These are phyloP conservation scores for Candida pseudoviswanathii DNA, from an alignment of 1,139 yeast species.

Conservation along the genomic window DNA sequence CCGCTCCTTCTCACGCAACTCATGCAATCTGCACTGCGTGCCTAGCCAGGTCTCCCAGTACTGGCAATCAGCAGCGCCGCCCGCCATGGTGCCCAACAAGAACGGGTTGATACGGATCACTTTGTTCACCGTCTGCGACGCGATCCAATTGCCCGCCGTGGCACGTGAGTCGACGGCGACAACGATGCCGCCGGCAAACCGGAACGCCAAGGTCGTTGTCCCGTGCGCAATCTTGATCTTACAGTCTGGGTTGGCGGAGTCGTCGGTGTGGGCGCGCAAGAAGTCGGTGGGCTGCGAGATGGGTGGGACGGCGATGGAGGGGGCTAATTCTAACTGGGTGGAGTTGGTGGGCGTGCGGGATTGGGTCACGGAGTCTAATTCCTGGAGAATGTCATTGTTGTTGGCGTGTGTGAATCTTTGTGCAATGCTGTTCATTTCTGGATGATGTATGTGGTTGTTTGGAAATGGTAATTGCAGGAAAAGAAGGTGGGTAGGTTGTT, in stretches of 20 bases:
- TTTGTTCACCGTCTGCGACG: conserved; percentile 96
- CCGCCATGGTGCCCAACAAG: conserved; percentile 97
- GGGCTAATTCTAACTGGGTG: conserved; percentile 50
- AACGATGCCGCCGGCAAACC: conserved; percentile 93
- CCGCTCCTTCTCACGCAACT: conserved; percentile 89
- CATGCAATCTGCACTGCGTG: conserved; percentile 93
- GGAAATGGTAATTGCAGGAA: conserved; percentile 1
- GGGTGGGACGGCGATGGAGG: conserved; percentile 76
- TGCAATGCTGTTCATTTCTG: conserved; percentile 44
- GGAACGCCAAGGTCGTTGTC: conserved; percentile 94
- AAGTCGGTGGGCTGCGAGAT: conserved; percentile 92
- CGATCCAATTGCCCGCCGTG: conserved; percentile 98
- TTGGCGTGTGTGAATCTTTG: conserved; percentile 39
- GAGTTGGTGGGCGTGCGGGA: conserved; percentile 21
- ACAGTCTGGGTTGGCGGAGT: conserved; percentile 88
- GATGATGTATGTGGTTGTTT: not conserved
- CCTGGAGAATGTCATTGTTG: conserved; percentile 30
- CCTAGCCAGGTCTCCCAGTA: conserved; percentile 99
- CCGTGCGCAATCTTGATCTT: conserved; percentile 97
- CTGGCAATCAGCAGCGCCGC: conserved; percentile 99
- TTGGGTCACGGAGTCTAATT: conserved; percentile 29
- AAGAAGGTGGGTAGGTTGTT: not conserved
- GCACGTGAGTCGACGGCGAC: conserved; percentile 99
- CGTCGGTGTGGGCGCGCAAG: conserved; percentile 97
- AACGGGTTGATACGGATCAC: conserved; percentile 96